Conservation (phyloP, 2,329 filamentous ascomycete species). For the Aspergillus novofumigatus region DNA sequence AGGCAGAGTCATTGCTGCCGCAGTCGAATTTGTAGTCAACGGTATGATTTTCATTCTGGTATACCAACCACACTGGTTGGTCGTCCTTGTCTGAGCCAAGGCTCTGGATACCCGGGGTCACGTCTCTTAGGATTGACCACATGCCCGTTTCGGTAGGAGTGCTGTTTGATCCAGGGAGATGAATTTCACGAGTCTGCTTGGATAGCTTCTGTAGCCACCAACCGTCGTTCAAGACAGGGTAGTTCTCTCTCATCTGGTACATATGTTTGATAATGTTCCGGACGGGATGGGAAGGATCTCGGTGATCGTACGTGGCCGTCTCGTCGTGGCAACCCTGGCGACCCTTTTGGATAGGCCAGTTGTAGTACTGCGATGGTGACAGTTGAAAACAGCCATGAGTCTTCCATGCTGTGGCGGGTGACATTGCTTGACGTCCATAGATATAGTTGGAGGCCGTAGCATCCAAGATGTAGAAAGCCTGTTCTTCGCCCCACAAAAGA, state of each 20-base stretch:
- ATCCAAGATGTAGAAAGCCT: slow-evolving; percentile 61
- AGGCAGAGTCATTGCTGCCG: slow-evolving; percentile 42
- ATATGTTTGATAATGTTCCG: slow-evolving; percentile 59
- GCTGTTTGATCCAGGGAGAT: slow-evolving; percentile 50
- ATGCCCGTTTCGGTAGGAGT: slow-evolving; percentile 55
- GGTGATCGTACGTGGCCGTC: slow-evolving; percentile 55
- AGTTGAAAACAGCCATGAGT: slow-evolving; percentile 61
- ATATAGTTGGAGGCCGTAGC: slow-evolving; percentile 63
- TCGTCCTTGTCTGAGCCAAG: slow-evolving; percentile 42
- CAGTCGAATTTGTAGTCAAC: slow-evolving; percentile 58
- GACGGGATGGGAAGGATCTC: slow-evolving; percentile 59
- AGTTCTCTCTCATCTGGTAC: slow-evolving; percentile 56
- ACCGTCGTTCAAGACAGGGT: slow-evolving; percentile 57
- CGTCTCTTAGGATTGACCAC: slow-evolving; percentile 56
- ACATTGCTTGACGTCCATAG: slow-evolving; percentile 62
- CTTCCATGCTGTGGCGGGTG: slow-evolving; percentile 59
- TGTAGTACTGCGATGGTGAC: slow-evolving; percentile 52
- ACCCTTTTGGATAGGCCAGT: slow-evolving; percentile 55
- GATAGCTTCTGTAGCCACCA: slow-evolving; percentile 54
- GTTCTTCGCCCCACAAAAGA: slow-evolving; percentile 62
- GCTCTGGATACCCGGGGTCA: slow-evolving; percentile 51
- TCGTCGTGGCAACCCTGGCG: slow-evolving; percentile 55
- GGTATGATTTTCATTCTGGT: slow-evolving; percentile 45
- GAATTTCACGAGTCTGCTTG: slow-evolving; percentile 51
- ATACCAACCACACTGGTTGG: slow-evolving; percentile 44